phyloP scores from a whole-genome alignment of 805 yeast species.

The Maudiozyma saulgeensis region DNA sequence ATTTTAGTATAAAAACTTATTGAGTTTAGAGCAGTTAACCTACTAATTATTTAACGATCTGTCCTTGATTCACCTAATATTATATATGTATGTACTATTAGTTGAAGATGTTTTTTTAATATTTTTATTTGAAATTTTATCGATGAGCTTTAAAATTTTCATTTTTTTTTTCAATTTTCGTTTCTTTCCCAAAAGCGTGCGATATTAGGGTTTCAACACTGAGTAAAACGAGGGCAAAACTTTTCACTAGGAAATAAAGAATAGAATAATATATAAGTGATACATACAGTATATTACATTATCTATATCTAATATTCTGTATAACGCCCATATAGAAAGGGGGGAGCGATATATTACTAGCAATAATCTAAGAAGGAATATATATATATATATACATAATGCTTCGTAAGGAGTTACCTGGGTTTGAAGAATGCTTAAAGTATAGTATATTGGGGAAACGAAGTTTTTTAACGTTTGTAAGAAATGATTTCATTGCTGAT shows the following conservation, averaged over 20 bases:
- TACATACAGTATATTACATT: too few relatives aligned
- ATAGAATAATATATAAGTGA: too few relatives aligned
- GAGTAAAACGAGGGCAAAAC: too few relatives aligned
- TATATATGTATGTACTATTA: not conserved
- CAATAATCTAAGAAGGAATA: too few relatives aligned
- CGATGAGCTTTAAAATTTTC: not conserved
- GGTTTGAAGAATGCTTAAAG: conserved; percentile 13
- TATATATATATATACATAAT: not conserved
- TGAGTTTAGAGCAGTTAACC: too few relatives aligned
- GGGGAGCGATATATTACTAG: too few relatives aligned
- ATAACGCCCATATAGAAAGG: too few relatives aligned
- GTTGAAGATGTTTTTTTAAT: not conserved
- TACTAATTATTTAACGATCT: too few relatives aligned
- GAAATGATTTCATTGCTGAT: conserved; percentile 2
- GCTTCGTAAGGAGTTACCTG: conserved; percentile 7
- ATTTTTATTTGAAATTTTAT: not conserved
- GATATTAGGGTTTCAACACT: not conserved
- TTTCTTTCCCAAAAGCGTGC: too few relatives aligned
- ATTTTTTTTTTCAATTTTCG: not conserved
- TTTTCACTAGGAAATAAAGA: too few relatives aligned
- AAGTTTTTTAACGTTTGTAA: conserved; percentile 14
- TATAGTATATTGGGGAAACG: conserved; percentile 12
- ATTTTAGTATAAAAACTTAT: not conserved
- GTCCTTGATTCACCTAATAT: too few relatives aligned
- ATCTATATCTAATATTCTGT: too few relatives aligned